Base-by-base conservation (phyloP, 2,329 filamentous ascomycete species). In the Penicillium freii region DNA sequence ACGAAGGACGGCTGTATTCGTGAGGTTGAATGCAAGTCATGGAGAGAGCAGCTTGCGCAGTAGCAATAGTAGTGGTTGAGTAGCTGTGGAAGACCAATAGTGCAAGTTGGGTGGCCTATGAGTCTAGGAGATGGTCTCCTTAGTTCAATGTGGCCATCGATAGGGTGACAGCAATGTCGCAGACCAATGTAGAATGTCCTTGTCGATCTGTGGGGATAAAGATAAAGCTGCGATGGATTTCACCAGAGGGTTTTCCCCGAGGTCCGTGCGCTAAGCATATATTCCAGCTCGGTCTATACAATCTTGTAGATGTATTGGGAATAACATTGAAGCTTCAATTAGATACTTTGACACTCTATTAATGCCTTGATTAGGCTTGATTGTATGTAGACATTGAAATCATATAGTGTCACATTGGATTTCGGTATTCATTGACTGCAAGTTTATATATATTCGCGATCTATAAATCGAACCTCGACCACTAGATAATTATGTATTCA, bases 161-260 rank as follows among this genome's bases (percentile, higher is more conserved):
- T 34, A 19, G 17, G 21, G 10, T 27, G 21, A 25, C 23, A 52
- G 11, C 17, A 21, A 9, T 29, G 17, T 15, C 27, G 21, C 11
- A 40, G 42, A 57, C 36, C 31, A 29, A 45, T 40, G n/a, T 36
- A 47, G n/a, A 49, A 36, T 42, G 34, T 46, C 11, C 17, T 45
- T 53, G 54, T 57, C 54, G 54, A 57, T 57, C 54, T 53, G 54
- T 53, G 54, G 54, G 29, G 54, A 57, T 56, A 51, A 43, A 53
- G 50, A 44, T 44, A 27, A 44, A 44, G 42, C 48, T 52, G 53
- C 38, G 39, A 50, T 56, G 49, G 42, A 53, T 36, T 53, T 47
- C 42, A 46, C 33, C 19, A 31, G 49, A 45, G 27, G 42, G 54
- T 40, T 57, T 57, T 57, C 42, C 7, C 27, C 9, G 1, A n/a